A percentile compares a stretch with the other conserved stretches of the same genome.
Evolutionary conservation across 352 stramenopile genomes (phyloP).

Genomic region (Globisporangium perplexum): DNA sequence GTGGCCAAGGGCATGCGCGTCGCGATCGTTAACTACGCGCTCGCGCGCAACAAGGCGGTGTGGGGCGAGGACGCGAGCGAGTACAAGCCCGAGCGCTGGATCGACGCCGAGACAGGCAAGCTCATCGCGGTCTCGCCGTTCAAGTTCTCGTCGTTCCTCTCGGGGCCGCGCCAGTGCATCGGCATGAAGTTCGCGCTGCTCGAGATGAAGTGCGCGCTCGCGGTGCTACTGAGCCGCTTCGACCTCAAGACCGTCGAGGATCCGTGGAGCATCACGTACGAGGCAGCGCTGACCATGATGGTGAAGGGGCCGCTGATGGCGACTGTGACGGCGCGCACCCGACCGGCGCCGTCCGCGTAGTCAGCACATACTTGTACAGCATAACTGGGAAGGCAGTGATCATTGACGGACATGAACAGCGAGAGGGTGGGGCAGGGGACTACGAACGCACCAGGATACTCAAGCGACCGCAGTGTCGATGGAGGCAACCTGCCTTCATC

Average conservation of each 20-base stretch:
- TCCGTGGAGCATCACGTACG: conserved; percentile 11
- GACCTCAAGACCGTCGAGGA: conserved; percentile 32
- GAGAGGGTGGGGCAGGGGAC: too few relatives aligned
- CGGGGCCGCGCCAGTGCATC: conserved; percentile 47
- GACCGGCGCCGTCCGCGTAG: too few relatives aligned
- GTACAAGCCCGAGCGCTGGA: conserved; percentile 62
- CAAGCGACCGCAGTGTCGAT: too few relatives aligned
- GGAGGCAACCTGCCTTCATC: too few relatives aligned
- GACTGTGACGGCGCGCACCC: too few relatives aligned
- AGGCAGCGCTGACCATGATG: neutral
- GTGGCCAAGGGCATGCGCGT: conserved; percentile 34
- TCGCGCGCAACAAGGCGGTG: conserved; percentile 26
- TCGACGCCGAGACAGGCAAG: conserved; percentile 36
- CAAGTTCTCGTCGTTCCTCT: conserved; percentile 51
- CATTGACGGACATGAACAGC: too few relatives aligned
- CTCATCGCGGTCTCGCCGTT: conserved; percentile 3
- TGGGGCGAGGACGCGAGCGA: conserved; percentile 52
- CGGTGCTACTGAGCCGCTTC: conserved; percentile 32
- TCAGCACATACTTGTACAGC: too few relatives aligned
- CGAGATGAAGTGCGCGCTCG: conserved; percentile 45
- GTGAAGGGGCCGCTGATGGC: neutral
- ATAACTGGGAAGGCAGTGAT: too few relatives aligned
- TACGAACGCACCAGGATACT: too few relatives aligned
- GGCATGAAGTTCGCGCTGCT: conserved; percentile 49
- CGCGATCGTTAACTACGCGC: conserved; percentile 38